Evolutionary conservation across 768 basidiomycete species (phyloP).

Genomic region (Phlegmacium glaucopus): DNA sequence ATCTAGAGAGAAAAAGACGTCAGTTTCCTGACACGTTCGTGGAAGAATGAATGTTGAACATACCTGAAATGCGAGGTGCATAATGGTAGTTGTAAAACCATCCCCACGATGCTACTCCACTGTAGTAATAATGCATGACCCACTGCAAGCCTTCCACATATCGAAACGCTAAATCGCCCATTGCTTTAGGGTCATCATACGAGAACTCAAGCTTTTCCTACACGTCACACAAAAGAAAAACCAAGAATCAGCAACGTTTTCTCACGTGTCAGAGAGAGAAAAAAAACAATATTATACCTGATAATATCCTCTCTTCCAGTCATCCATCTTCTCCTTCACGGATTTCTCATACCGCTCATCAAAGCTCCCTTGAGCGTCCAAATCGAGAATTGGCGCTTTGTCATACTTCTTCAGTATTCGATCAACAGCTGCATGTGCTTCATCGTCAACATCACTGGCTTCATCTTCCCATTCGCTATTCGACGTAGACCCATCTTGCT

Average conservation of each 20-base stretch:
- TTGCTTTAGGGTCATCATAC: constrained; percentile 62
- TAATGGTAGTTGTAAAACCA: constrained; percentile 99
- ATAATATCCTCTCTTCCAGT: constrained; percentile 93
- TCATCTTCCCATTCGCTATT: constrained; percentile 51
- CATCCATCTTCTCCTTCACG: constrained; percentile 79
- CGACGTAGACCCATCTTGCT: too few species aligned
- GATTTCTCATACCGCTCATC: constrained; percentile 75
- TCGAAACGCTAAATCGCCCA: constrained; percentile 68
- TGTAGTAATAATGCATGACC: constrained; percentile 99
- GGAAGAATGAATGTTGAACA: too few species aligned
- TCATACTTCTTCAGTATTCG: constrained; percentile 87
- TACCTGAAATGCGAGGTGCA: constrained; percentile 94
- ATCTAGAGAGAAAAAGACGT: constrained; percentile 25
- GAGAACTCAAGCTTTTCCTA: constrained; percentile 88
- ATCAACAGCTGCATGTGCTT: constrained; percentile 55
- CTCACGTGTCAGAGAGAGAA: too few species aligned
- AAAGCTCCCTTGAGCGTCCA: constrained; percentile 69
- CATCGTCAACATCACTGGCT: constrained; percentile 70
- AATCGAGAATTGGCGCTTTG: constrained; percentile 73
- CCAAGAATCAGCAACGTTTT: background rate
- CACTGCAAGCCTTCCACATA: constrained; percentile 96
- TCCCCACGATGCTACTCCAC: constrained; percentile 95
- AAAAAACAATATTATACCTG: constrained; percentile 42
- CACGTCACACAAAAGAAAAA: background rate
- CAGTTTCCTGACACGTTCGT: too few species aligned